Base-by-base conservation (phyloP, 495 filamentous ascomycete genomes). In the Patellaria atrata region DNA sequence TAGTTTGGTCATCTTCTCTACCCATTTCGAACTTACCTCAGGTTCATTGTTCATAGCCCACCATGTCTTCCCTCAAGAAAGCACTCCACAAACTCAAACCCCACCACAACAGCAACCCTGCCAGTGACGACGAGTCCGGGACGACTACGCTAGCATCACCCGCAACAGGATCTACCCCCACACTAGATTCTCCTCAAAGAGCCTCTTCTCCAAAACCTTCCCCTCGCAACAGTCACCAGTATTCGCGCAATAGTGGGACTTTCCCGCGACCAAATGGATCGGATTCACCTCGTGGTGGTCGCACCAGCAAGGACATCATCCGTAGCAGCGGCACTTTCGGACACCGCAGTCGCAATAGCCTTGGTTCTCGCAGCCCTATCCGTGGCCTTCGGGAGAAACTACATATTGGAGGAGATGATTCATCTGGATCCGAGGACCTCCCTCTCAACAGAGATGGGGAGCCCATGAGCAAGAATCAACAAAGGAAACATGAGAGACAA, bases 391-490 rank as follows among this genome's bases (percentile, higher is more conserved):
- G 41, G 30, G 44, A 54, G 44, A 54, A 54, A 34, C 41, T 54
- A 4, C 43, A 43, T 29, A 30, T 54, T 21, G 45, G 38, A 21
- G 42, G 42, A 10, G 34, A 42, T 22, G 12, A 16, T 12, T 40
- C 37, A 9, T 33, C 28, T 12, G 49, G 46, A 1, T 43, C 44
- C 8, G 38, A 38, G 26, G 43, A 44, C 2, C n/a, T 43, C 2
- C 51, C 55, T 3, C 46, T 60, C 22, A 59, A 59, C 41, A 40
- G 53, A 1, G 57, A 60, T 26, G 58, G 54, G 13, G 56, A 57
- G 28, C 38, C 41, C 21, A 49, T 56, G 49, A 57, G 53, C 40
- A 41, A 42, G 22, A 59, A 59, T 35, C 58, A 62, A 47, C 38
- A 43, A 24, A 45, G 48, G 30, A 62, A 60, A 46, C 49, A 53